These are phyloP conservation scores for Pulveroboletus frians DNA, from an alignment of 768 basidiomycete species.

Conservation along the genomic window DNA sequence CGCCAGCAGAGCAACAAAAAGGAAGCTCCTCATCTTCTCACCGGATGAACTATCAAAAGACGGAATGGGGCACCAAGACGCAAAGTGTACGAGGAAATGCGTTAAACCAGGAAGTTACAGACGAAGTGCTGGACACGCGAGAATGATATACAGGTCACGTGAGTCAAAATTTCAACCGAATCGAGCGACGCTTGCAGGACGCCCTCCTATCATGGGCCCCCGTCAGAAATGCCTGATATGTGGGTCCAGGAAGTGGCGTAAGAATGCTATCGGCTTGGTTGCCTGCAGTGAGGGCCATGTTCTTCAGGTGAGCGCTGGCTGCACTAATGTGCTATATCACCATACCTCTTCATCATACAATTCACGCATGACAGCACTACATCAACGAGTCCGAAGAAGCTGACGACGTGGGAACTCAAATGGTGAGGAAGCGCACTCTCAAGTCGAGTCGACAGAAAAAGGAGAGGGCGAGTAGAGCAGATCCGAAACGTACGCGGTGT, in stretches of 20 bases:
- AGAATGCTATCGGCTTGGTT: conserved; percentile 75
- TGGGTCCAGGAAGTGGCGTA: conserved; percentile 83
- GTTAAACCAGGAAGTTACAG: neutral
- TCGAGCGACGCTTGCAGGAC: neutral
- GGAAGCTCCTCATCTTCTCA: conserved; percentile 45
- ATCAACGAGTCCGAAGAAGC: conserved; percentile 72
- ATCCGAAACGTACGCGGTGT: conserved; percentile 50
- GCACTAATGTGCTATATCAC: neutral
- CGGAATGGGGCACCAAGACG: neutral
- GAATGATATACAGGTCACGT: conserved; percentile 10
- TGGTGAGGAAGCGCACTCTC: conserved; percentile 58
- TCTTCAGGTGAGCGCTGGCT: conserved; percentile 55
- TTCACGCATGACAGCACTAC: conserved; percentile 53
- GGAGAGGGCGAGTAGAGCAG: conserved; percentile 43
- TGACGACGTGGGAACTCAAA: conserved; percentile 58
- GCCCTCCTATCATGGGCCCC: conserved; percentile 42
- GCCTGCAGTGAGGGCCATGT: conserved; percentile 91
- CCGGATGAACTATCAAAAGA: neutral
- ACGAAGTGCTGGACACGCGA: neutral
- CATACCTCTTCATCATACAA: neutral
- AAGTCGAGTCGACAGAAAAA: conserved; percentile 55
- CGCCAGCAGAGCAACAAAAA: conserved; percentile 47
- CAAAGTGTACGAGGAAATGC: neutral
- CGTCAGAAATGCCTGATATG: conserved; percentile 70
- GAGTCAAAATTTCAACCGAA: neutral